phyloP scores from a whole-genome alignment of 805 yeast species.

The Isabelozyma pseudorhagii region DNA sequence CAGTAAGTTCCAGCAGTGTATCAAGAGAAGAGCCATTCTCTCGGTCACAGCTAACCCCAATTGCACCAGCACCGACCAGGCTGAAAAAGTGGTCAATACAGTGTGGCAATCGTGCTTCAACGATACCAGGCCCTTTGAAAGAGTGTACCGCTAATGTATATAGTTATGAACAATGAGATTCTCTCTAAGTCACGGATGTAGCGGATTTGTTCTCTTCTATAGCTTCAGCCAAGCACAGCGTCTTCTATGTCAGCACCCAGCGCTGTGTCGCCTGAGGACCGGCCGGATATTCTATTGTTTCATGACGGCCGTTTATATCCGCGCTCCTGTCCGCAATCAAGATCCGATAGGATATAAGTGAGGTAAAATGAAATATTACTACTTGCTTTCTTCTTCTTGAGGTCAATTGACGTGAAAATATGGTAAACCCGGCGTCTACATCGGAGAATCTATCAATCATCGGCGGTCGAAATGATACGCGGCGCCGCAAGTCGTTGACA shows the following conservation, averaged over 20 bases:
- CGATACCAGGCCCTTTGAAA: constrained; percentile 95
- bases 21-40: constrained; percentile 79
- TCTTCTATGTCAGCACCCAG: too few species aligned
- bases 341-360: too few species aligned
- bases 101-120: constrained; percentile 93
- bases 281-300: too few species aligned
- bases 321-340: too few species aligned
- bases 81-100: constrained; percentile 73
- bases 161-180: background rate
- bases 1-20: constrained; percentile 88
- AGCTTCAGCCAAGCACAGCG: too few species aligned
- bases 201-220: too few species aligned
- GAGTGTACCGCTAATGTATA: constrained; percentile 62
- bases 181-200: too few species aligned
- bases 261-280: too few species aligned
- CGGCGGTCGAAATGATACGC: background rate
- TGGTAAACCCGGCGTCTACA: background rate
- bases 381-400: too few species aligned
- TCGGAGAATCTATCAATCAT: background rate
- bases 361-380: too few species aligned
- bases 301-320: too few species aligned
- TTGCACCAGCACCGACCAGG: constrained; percentile 70
- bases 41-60: constrained; percentile 85
- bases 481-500: background rate
- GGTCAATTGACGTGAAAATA: too few species aligned